phyloP scores from a whole-genome alignment of 805 yeast genomes.

The Priceomyces carsonii region DNA sequence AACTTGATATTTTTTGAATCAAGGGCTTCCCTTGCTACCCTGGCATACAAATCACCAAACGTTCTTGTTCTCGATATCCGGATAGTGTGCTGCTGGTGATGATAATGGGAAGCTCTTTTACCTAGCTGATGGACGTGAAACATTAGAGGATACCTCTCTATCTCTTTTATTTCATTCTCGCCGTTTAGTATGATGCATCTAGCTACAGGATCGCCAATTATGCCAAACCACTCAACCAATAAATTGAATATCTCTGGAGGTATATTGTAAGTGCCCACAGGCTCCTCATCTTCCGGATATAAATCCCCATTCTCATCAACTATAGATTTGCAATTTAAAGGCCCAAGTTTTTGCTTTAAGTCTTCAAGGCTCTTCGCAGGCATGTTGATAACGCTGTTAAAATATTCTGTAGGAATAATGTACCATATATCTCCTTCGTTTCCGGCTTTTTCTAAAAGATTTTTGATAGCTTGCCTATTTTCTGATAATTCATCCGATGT shows the following conservation, averaged over 20 bases:
- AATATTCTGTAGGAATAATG: slow-evolving; percentile 50
- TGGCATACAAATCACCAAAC: slow-evolving; percentile 32
- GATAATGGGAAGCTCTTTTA: slow-evolving; percentile 15
- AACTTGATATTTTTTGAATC: slow-evolving; percentile 14
- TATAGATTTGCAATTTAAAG: slow-evolving; percentile 46
- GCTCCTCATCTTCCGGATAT: slow-evolving; percentile 20
- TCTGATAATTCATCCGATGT: slow-evolving; percentile 10
- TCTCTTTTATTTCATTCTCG: slow-evolving; percentile 24
- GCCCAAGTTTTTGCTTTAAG: slow-evolving; percentile 39
- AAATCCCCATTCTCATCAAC: slow-evolving; percentile 48
- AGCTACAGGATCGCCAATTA: slow-evolving; percentile 36
- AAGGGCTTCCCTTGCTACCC: not conserved
- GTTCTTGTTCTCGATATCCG: slow-evolving; percentile 33
- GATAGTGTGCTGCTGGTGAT: slow-evolving; percentile 11
- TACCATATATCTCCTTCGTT: slow-evolving; percentile 52
- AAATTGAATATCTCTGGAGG: slow-evolving; percentile 46
- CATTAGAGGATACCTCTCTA: slow-evolving; percentile 38
- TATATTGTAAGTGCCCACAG: slow-evolving; percentile 24
- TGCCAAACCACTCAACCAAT: slow-evolving; percentile 56
- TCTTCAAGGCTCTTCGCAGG: slow-evolving; percentile 26
- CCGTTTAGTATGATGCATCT: slow-evolving; percentile 27
- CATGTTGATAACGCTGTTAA: slow-evolving; percentile 37
- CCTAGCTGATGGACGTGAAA: slow-evolving; percentile 35
- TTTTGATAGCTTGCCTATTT: slow-evolving; percentile 20
- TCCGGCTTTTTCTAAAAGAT: slow-evolving; percentile 16